A percentile compares a stretch with the other conserved stretches of the same genome.
Conservation (phyloP, 345 rosid genomes). For the Fremontodendron californicum region DNA sequence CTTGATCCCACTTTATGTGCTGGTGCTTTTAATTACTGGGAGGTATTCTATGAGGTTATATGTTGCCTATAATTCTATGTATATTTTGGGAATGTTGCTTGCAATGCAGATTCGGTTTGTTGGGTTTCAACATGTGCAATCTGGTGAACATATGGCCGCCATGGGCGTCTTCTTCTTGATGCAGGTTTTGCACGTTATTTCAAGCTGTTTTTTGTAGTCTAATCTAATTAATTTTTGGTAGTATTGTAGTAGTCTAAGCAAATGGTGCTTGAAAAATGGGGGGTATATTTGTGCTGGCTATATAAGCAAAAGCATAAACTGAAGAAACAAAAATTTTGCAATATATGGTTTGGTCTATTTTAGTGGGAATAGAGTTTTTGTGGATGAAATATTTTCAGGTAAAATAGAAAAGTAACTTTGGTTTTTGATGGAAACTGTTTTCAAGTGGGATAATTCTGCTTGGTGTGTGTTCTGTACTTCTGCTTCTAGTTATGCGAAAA, state of each 20-base stretch:
- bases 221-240: background rate
- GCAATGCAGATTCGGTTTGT: constrained; percentile 99
- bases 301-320: background rate
- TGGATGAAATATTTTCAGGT: background rate
- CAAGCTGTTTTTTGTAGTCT: background rate
- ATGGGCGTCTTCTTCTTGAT: constrained; percentile 96
- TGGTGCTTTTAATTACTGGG: constrained; percentile 86
- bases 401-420: background rate
- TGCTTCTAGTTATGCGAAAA: background rate
- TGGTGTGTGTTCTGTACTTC: background rate
- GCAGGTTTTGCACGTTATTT: constrained; percentile 52
- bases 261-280: background rate
- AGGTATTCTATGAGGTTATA: constrained; percentile 94
- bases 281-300: background rate
- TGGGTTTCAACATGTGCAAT: constrained; percentile 98
- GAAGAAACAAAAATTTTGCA: background rate
- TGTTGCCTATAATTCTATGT: constrained; percentile 86
- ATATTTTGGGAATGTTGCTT: constrained; percentile 91
- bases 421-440: background rate
- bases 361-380: background rate
- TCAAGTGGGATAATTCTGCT: background rate
- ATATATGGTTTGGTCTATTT: background rate
- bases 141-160: constrained; percentile 99
- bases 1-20: constrained; percentile 86
- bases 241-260: background rate